Conservation (phyloP, 1,284 basidiomycete species). For the Ustilago tritici region DNA sequence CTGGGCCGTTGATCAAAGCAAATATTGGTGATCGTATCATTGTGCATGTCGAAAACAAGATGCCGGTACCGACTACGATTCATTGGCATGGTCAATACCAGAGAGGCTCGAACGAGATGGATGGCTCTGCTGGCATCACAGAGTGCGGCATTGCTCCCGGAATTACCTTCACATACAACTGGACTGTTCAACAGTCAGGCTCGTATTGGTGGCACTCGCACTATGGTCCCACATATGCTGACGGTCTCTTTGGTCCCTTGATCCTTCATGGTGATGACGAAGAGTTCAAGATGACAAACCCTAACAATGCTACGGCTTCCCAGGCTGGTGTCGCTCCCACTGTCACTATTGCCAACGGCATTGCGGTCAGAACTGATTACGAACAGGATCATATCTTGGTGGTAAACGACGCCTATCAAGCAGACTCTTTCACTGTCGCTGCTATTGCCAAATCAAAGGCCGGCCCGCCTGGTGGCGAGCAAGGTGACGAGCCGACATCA, state of each 20-base stretch:
- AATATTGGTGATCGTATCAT: conserved; percentile 61
- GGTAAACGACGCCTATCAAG: conserved; percentile 60
- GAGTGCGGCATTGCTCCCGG: conserved; percentile 66
- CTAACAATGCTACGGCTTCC: conserved; percentile 14
- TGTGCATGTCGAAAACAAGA: conserved; percentile 57
- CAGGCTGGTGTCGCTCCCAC: conserved; percentile 6
- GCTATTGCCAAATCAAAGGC: conserved; percentile 41
- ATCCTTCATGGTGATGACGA: conserved; percentile 68
- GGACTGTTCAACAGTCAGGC: conserved; percentile 67
- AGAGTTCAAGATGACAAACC: conserved; percentile 37
- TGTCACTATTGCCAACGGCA: conserved; percentile 27
- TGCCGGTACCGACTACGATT: conserved; percentile 38
- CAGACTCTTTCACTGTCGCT: conserved; percentile 54
- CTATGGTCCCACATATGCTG: conserved; percentile 56
- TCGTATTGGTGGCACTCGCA: conserved; percentile 72
- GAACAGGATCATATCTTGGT: conserved; percentile 61
- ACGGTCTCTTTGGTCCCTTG: conserved; percentile 65
- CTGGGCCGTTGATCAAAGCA: conserved; percentile 57
- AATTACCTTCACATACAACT: conserved; percentile 52
- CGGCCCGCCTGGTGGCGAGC: conserved; percentile 48
- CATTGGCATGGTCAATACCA: conserved; percentile 68
- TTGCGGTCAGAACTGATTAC: conserved; percentile 49
- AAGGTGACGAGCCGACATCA: conserved; percentile 64
- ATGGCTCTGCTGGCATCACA: conserved; percentile 61
- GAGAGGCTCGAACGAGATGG: conserved; percentile 58